Base-by-base conservation (phyloP, 306 rosid species). In the Prunus dulcis region DNA sequence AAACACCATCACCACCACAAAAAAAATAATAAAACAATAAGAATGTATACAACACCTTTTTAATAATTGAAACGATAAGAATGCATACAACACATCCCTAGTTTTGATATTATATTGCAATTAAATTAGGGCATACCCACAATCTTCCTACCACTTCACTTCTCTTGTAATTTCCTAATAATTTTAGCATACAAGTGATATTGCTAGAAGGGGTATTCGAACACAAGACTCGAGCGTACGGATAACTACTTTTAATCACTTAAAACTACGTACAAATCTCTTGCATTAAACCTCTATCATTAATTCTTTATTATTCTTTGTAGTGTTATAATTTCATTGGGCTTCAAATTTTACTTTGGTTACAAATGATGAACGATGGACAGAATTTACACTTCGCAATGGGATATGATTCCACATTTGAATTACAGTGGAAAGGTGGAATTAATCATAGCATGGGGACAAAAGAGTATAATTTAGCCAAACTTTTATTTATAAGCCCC, bases 1-100 rank as follows among this genome's bases (percentile, higher is more conserved):
- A 75, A 81, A 81, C 83, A 74, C 82, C 83, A 74, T 80, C 81
- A 74, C 86, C 82, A 77, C 84, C 84, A 52, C 25, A 49, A 2
- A 11, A 11, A 47, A 47, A 25, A 27, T 2, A 27, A 17, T n/a
- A 80, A 71, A 62, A 52, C 64, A 79, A 77, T 73, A 77, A 66
- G 64, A 56, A 71, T 22, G 71, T 23, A 4, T 32, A 12, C 22
- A 67, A 52, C 38, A 60, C 34, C 64, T 43, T 10, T 75, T 7
- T 15, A 64, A 66, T 77, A 69, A 68, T 78, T 72, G 78, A 69
- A 62, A 52, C 64, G 85, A 77, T 73, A 77, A 66, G 64, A 56
- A 71, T 22, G 71, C 32, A 4, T 32, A 12, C 30, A 67, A 52
- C 27, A 3, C 63, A 56, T 71, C 68, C 9, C 66, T 60, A 6